Percentiles rank a stretch among this genome's conserved stretches.
These are phyloP conservation scores for Metschnikowia arizonensis DNA, from an alignment of 805 yeast genomes.

Conservation along the genomic window DNA sequence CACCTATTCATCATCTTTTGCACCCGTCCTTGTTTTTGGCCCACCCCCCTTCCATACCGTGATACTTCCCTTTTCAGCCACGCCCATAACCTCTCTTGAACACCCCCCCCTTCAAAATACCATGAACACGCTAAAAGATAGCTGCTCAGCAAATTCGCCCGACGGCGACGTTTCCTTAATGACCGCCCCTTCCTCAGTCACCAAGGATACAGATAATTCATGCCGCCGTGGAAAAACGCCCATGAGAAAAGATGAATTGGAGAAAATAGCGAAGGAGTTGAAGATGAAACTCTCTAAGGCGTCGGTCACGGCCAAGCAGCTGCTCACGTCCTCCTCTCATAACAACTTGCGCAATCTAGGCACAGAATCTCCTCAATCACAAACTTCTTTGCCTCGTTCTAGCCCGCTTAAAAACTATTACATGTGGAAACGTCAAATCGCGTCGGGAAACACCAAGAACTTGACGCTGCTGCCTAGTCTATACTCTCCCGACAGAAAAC, in stretches of 20 bases:
- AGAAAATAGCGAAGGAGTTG: conserved; percentile 41
- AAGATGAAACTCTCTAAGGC: conserved; percentile 41
- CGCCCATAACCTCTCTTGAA: not conserved
- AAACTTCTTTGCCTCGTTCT: conserved; percentile 17
- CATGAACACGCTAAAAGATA: conserved; percentile 26
- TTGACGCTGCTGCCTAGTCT: conserved; percentile 29
- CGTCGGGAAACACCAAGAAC: conserved; percentile 20
- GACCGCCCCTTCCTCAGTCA: conserved; percentile 12
- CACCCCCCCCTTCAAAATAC: not conserved
- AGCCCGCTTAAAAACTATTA: conserved; percentile 33
- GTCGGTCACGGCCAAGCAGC: conserved; percentile 42
- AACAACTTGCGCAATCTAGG: conserved; percentile 19
- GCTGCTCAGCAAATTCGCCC: conserved; percentile 18
- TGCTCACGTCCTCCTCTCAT: conserved; percentile 17
- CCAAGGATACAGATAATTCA: conserved; percentile 8
- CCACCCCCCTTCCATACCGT: not conserved
- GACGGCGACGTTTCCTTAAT: conserved; percentile 15
- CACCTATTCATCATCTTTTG: not conserved
- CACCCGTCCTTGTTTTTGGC: too few species aligned
- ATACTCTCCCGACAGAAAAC: conserved; percentile 37
- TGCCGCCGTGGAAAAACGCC: conserved; percentile 30
- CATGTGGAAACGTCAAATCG: conserved; percentile 24
- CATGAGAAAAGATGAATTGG: conserved; percentile 42
- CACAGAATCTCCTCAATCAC: conserved; percentile 20
- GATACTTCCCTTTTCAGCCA: too few species aligned